Conservation (phyloP, 2,329 filamentous ascomycete genomes). For the Clonostachys byssicola region DNA sequence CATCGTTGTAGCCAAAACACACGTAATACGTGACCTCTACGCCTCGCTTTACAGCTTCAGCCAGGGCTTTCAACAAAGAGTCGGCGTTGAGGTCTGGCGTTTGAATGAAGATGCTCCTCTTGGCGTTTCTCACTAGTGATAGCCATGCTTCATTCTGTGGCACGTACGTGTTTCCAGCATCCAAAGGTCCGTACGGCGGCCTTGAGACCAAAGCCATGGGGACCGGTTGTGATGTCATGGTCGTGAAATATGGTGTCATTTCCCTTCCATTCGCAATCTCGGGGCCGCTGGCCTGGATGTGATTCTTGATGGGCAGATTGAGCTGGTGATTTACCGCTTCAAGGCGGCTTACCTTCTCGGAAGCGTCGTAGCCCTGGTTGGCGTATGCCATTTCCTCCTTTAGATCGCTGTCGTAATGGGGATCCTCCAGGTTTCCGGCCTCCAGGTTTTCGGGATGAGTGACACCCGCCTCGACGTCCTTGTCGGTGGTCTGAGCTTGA, state of each 20-base stretch:
- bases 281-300: conserved; percentile 47
- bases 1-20: conserved; percentile 76
- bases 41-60: conserved; percentile 61
- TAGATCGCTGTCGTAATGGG: conserved; percentile 61
- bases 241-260: conserved; percentile 62
- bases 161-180: conserved; percentile 54
- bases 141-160: conserved; percentile 77
- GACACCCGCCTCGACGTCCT: neutral
- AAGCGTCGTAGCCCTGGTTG: conserved; percentile 49
- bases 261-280: conserved; percentile 45
- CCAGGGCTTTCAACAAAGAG: conserved; percentile 59
- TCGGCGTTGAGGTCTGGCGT: conserved; percentile 73
- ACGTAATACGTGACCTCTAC: conserved; percentile 67
- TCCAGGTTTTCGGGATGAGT: neutral
- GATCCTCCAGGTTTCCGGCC: conserved; percentile 43
- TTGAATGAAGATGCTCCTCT: conserved; percentile 68
- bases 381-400: conserved; percentile 57
- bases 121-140: conserved; percentile 62
- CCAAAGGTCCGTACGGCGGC: conserved; percentile 60
- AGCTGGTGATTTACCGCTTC: conserved; percentile 61
- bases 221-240: conserved; percentile 42
- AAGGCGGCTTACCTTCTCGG: conserved; percentile 44
- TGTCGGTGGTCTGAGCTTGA: neutral
- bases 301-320: conserved; percentile 53
- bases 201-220: conserved; percentile 71